These are phyloP conservation scores for Xanthoceras sorbifolium DNA, from an alignment of 345 rosid genomes.

Conservation along the genomic window DNA sequence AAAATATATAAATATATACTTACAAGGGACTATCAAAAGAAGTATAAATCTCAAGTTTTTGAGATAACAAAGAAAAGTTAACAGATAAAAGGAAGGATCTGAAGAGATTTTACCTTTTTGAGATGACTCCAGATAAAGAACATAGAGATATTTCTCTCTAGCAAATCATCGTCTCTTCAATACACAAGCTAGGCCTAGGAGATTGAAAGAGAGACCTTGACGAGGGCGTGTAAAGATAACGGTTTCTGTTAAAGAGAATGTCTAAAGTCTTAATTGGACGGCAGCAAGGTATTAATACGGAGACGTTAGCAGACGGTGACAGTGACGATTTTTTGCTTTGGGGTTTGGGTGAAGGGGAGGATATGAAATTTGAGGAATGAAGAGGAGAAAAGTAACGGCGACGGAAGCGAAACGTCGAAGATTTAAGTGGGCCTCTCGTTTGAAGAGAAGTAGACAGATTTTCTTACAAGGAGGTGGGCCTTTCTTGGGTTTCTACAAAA, in stretches of 20 bases:
- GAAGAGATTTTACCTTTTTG: constrained; percentile 15
- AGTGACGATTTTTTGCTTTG: neutral
- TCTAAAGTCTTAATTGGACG: neutral
- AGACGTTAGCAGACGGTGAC: neutral
- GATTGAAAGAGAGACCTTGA: neutral
- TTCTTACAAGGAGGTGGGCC: constrained; percentile 1
- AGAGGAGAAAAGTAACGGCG: neutral
- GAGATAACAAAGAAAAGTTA: neutral
- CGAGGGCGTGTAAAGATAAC: neutral
- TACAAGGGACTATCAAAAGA: no score
- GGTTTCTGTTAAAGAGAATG: constrained; percentile 6
- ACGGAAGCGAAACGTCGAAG: neutral
- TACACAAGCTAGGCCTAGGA: neutral
- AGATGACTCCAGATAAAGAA: constrained; percentile 7
- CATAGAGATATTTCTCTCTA: neutral
- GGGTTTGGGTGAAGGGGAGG: neutral
- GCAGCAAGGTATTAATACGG: neutral
- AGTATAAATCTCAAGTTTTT: no score
- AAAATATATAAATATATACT: neutral
- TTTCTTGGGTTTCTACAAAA: neutral
- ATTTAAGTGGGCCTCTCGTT: neutral
- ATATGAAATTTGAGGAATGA: neutral
- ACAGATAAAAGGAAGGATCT: neutral
- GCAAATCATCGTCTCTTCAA: constrained; percentile 22
- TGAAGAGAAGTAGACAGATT: neutral